These are phyloP conservation scores for Zea luxurians DNA, from an alignment of 176 grass and related monocot species.

Conservation along the genomic window DNA sequence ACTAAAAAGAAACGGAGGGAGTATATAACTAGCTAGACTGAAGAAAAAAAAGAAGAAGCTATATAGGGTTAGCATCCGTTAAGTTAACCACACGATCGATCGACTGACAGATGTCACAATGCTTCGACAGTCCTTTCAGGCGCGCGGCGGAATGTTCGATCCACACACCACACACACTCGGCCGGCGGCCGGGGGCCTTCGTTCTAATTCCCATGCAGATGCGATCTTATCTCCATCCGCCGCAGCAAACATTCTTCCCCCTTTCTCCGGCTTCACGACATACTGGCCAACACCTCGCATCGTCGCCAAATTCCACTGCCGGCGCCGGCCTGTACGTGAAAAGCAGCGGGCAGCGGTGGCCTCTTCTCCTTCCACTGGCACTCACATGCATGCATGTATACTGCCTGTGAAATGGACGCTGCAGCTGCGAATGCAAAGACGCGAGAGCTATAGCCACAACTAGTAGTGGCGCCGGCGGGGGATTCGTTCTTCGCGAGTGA, in stretches of 20 bases:
- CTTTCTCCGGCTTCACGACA: slow-evolving; percentile 23
- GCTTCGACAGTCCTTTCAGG: background rate
- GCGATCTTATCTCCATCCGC: slow-evolving; percentile 49
- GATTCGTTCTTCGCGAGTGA: slow-evolving; percentile 22
- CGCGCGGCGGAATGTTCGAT: slow-evolving; percentile 23
- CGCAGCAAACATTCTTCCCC: slow-evolving; percentile 41
- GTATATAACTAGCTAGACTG: no score
- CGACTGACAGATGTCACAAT: slow-evolving; percentile 15
- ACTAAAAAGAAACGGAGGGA: no score
- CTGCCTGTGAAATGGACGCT: slow-evolving; percentile 36
- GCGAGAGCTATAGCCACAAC: slow-evolving; percentile 30
- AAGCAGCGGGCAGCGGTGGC: background rate
- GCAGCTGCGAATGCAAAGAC: slow-evolving; percentile 31
- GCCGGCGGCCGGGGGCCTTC: background rate
- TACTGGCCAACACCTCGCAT: slow-evolving; percentile 39
- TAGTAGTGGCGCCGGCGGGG: slow-evolving; percentile 27
- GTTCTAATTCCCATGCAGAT: slow-evolving; percentile 26
- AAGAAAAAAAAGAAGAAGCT: background rate
- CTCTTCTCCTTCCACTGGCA: slow-evolving; percentile 30
- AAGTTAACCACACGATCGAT: background rate
- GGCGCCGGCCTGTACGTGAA: slow-evolving; percentile 1
- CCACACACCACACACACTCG: background rate
- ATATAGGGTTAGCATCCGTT: background rate
- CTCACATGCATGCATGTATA: background rate
- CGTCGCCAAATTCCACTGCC: background rate